Base-by-base conservation (phyloP, 768 basidiomycete species). In the Lentinula raphanica region DNA sequence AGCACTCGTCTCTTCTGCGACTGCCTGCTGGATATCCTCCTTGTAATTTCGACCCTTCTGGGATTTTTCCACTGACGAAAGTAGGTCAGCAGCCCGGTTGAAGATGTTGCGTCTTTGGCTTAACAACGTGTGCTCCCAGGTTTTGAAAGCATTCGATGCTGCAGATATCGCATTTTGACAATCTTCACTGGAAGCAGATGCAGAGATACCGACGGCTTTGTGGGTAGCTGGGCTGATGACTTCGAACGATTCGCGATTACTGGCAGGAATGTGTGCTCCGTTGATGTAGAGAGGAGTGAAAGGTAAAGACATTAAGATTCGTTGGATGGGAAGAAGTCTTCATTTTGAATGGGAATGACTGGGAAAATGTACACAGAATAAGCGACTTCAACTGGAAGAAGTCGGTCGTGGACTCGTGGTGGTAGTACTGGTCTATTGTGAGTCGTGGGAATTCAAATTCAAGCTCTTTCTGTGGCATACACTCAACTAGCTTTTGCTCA, bases 71-170 rank as follows among this genome's bases (percentile, higher is more conserved):
- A 80, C 78, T 2, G 74, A 69, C 45, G 60, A 65, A n/a, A 79
- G 56, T 3, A 83, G 63, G 15, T 80, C 76, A 1, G 81, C 77
- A 5, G 79, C 82, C 59, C 74, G 77, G 46, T 79, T 67, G 49
- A 83, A 70, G 12, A 83, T 74, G 35, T 74, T 73, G 32, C 80
- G 75, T 49, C 76, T 68, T 35, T 70, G 61, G 31, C 67, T 64
- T 12, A 72, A 63, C 1, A 68, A 67, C 3, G 70, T 71, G 28
- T 69, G 58, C 53, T 80, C 79, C 82, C 82, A 83, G 9, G 72
- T 69, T 55, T 68, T 68, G 69, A 81, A 79, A 4, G 81, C 82
- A 9, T 68, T 65, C 5, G 68, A 69, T 0, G 80, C 80, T 6
- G 76, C 72, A 28, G 78, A 71, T 28, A 82, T 70, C 3, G 81